phyloP scores from a whole-genome alignment of 768 basidiomycete species.

The Hemileccinum impolitum region DNA sequence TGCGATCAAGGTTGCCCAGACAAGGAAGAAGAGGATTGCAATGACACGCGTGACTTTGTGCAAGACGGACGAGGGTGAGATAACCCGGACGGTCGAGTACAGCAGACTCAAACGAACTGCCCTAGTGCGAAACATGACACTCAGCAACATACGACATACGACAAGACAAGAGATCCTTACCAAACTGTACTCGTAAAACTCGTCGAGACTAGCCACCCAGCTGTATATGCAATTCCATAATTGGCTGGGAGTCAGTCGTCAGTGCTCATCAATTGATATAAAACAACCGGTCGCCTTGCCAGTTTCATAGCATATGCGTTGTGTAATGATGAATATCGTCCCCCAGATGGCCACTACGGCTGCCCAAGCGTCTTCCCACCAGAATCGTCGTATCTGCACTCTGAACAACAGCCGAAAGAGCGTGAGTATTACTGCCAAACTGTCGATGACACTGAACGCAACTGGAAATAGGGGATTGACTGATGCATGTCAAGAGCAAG shows the following conservation, averaged over 20 bases:
- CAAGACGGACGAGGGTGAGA: neutral
- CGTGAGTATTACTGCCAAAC: neutral
- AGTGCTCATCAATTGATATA: neutral
- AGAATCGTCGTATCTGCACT: neutral
- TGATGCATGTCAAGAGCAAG: neutral
- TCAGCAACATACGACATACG: neutral
- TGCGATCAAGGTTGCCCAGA: neutral
- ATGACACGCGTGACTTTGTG: neutral
- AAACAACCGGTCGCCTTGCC: neutral
- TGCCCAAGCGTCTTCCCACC: constrained; percentile 5
- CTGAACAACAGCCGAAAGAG: neutral
- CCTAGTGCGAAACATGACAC: neutral
- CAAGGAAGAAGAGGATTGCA: neutral
- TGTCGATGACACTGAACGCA: neutral
- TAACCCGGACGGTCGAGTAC: neutral
- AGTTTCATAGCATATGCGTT: neutral
- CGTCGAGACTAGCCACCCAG: neutral
- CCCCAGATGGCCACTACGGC: neutral
- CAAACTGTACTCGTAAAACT: neutral
- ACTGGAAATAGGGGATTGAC: neutral
- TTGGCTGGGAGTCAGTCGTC: neutral
- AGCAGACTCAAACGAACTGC: constrained; percentile 4
- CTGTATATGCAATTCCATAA: neutral
- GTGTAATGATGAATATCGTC: neutral
- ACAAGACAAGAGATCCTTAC: neutral